Evolutionary conservation across 2,329 filamentous ascomycete species (phyloP), one percentile per base, ranked within the genome.

Genomic region (Fusarium citri): DNA sequence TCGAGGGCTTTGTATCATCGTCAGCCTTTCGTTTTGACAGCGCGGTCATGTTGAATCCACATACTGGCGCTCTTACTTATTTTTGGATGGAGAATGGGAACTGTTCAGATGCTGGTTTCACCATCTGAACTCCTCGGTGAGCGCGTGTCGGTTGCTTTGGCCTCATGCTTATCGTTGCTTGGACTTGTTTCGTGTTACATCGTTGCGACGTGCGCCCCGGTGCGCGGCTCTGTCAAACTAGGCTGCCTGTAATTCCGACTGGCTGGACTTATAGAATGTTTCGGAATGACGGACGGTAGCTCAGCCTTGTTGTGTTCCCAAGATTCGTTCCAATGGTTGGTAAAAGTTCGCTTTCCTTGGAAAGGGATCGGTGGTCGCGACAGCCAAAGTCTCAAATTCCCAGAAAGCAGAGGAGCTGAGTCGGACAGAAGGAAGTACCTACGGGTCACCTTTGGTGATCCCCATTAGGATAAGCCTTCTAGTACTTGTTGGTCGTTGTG

Each of bases 71-170:
- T 48, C 41, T 31, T 59, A 49, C 47, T 34, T 12, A 51, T 14
- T 41, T 64, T 66, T 61, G 64, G 59, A 53, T 48, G 55, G 37
- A 58, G 55, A 48, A 65, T 63, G 51, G 61, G 48, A 11, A 48
- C 62, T n/a, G 70, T 54, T 18, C 20, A 72, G 67, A 61, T 60
- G 62, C 60, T 68, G 14, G 66, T 73, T 66, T 67, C 71, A 72
- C 71, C 69, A 66, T 76, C 59, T 70, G 22, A 26, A 31, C 23
- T 43, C 23, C 22, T 61, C 50, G 45, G 68, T 72, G 59, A 74
- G 73, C 59, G 57, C 47, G 8, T 7, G 10, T 51, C 31, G 43
- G 40, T 42, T 34, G 50, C 47, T 30, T 58, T 51, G 49, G 50
- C 26, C 31, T 55, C 25, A 43, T 59, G 31, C 50, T 64, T 58